Conservation (phyloP, 169 alveolate species). For the Plasmodium yoelii region DNA sequence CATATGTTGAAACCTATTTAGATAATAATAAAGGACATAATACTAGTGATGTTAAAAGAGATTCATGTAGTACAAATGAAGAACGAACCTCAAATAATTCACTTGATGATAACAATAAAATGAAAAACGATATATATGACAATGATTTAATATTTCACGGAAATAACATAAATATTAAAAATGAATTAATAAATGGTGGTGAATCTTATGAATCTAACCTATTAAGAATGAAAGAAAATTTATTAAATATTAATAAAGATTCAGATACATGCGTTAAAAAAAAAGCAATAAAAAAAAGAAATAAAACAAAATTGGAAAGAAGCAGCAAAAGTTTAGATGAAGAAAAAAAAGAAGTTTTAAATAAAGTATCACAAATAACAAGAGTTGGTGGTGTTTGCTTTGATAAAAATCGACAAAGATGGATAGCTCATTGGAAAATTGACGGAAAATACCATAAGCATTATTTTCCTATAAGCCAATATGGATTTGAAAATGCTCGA, state of each 20-base stretch:
- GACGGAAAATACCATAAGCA: slow-evolving; percentile 75
- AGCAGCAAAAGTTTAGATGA: slow-evolving; percentile 51
- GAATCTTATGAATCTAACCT: slow-evolving; percentile 40
- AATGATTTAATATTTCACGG: slow-evolving; percentile 15
- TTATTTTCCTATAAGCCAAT: slow-evolving; percentile 74
- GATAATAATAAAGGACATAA: slow-evolving; percentile 37
- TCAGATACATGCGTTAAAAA: slow-evolving; percentile 44
- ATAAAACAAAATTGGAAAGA: slow-evolving; percentile 49
- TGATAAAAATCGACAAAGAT: slow-evolving; percentile 74
- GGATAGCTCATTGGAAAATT: slow-evolving; percentile 77
- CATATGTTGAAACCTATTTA: slow-evolving; percentile 15
- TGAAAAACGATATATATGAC: slow-evolving; percentile 21
- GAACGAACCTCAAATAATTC: slow-evolving; percentile 25
- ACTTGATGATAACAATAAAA: slow-evolving; percentile 10
- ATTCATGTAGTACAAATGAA: slow-evolving; percentile 44
- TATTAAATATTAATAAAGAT: slow-evolving; percentile 19
- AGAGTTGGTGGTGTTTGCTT: slow-evolving; percentile 76
- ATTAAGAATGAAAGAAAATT: slow-evolving; percentile 15
- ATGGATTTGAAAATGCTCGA: slow-evolving; percentile 73
- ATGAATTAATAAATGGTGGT: slow-evolving; percentile 13
- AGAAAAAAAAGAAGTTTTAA: slow-evolving; percentile 70
- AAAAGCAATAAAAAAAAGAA: slow-evolving; percentile 54
- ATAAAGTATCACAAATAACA: slow-evolving; percentile 72
- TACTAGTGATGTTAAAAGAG: slow-evolving; percentile 27
- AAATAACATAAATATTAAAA: slow-evolving; percentile 14